phyloP scores from a whole-genome alignment of 768 basidiomycete species.

The Mycena albidolilacea region DNA sequence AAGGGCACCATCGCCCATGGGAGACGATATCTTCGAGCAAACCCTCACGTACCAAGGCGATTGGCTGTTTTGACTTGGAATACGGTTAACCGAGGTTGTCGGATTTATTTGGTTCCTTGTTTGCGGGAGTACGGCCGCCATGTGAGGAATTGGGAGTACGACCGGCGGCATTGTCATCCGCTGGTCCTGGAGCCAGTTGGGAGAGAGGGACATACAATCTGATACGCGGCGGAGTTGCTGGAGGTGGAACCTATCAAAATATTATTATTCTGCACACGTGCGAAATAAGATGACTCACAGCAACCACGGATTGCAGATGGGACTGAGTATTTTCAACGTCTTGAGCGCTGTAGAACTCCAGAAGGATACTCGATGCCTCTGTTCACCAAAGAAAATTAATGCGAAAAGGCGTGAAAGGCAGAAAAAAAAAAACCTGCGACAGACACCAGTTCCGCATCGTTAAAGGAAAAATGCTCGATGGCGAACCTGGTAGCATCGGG shows the following conservation, averaged over 20 bases:
- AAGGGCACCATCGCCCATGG: slow-evolving; percentile 27
- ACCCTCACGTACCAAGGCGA: slow-evolving; percentile 42
- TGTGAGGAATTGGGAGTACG: slow-evolving; percentile 74
- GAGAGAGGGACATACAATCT: slow-evolving; percentile 50
- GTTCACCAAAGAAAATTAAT: slow-evolving; percentile 7
- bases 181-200: slow-evolving; percentile 47
- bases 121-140: slow-evolving; percentile 68
- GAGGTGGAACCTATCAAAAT: slow-evolving; percentile 63
- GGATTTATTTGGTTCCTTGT: slow-evolving; percentile 41
- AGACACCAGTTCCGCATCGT: slow-evolving; percentile 67
- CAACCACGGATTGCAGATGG: slow-evolving; percentile 64
- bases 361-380: slow-evolving; percentile 77
- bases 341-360: slow-evolving; percentile 82
- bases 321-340: slow-evolving; percentile 62
- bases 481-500: slow-evolving; percentile 80
- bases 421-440: slow-evolving; percentile 70
- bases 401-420: slow-evolving; percentile 10
- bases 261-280: slow-evolving; percentile 16
- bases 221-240: slow-evolving; percentile 50
- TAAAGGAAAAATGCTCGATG: slow-evolving; percentile 77
- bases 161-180: slow-evolving; percentile 51
- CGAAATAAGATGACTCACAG: slow-evolving; percentile 57
- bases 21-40: slow-evolving; percentile 32
- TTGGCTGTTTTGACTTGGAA: slow-evolving; percentile 42
- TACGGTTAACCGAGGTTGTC: slow-evolving; percentile 6